phyloP scores from a whole-genome alignment of 169 alveolate genomes.

The Babesia caballi region DNA sequence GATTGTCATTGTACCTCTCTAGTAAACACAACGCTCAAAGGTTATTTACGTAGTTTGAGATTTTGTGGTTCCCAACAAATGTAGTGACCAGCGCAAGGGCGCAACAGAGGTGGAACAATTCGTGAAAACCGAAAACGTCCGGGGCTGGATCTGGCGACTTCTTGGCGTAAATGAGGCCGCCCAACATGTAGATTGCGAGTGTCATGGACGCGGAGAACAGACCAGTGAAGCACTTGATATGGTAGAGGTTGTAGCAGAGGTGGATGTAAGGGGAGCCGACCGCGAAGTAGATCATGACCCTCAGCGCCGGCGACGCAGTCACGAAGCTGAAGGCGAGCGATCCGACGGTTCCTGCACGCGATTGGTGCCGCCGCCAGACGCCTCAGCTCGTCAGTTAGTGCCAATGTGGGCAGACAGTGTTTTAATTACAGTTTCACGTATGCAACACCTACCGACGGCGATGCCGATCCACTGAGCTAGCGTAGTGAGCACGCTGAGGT shows the following conservation, averaged over 20 bases:
- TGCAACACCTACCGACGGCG: constrained; percentile 52
- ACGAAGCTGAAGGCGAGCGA: constrained; percentile 42
- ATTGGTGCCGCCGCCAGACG: neutral
- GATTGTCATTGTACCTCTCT: no score
- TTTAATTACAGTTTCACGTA: neutral
- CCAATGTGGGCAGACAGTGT: neutral
- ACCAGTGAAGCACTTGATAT: constrained; percentile 29
- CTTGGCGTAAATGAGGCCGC: constrained; percentile 69
- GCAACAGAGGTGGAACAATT: constrained; percentile 73
- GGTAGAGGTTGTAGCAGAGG: constrained; percentile 34
- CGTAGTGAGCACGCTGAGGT: constrained; percentile 20
- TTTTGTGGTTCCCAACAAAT: constrained; percentile 60
- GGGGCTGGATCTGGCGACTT: constrained; percentile 68
- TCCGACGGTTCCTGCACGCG: constrained; percentile 36
- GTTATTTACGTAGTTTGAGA: constrained; percentile 25
- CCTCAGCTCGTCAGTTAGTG: neutral
- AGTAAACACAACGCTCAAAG: no score
- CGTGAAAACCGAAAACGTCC: constrained; percentile 70
- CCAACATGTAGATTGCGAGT: constrained; percentile 53
- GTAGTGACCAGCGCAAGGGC: constrained; percentile 59
- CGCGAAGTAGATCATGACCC: constrained; percentile 48
- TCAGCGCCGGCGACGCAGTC: constrained; percentile 41
- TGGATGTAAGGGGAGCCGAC: constrained; percentile 54
- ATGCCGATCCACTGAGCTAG: constrained; percentile 60
- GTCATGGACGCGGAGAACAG: constrained; percentile 23